Percentiles rank a stretch among this genome's conserved stretches.
Evolutionary conservation across 2,329 filamentous ascomycete species (phyloP).

Genomic region (Colletotrichum filicis): DNA sequence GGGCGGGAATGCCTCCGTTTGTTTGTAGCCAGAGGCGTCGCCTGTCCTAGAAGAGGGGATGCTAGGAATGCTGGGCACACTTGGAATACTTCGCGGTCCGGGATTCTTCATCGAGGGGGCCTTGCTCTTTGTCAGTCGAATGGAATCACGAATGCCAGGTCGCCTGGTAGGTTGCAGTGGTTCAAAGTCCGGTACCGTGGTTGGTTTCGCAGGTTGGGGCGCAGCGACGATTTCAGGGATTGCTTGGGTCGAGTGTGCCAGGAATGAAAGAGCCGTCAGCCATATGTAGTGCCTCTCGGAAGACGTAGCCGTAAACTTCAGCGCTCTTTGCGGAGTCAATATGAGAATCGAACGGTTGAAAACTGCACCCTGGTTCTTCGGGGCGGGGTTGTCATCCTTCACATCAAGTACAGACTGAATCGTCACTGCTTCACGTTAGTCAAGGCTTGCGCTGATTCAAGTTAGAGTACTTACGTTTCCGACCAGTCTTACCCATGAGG

Average conservation of each 20-base stretch:
- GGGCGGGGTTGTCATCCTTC: slow-evolving; percentile 89
- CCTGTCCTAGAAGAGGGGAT: slow-evolving; percentile 49
- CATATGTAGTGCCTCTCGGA: slow-evolving; percentile 93
- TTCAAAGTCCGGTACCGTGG: slow-evolving; percentile 63
- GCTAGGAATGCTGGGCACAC: slow-evolving; percentile 56
- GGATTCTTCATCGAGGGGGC: slow-evolving; percentile 50
- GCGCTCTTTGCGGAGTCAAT: slow-evolving; percentile 88
- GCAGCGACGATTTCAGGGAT: slow-evolving; percentile 77
- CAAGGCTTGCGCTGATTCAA: slow-evolving; percentile 20
- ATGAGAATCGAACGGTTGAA: slow-evolving; percentile 97
- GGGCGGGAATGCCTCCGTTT: slow-evolving; percentile 50
- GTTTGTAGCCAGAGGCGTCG: slow-evolving; percentile 49
- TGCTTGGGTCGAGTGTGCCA: slow-evolving; percentile 88
- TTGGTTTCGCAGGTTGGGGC: slow-evolving; percentile 59
- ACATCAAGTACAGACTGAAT: slow-evolving; percentile 98
- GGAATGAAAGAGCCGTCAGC: slow-evolving; percentile 93
- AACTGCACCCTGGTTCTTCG: slow-evolving; percentile 72
- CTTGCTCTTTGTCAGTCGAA: slow-evolving; percentile 85
- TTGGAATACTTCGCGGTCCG: slow-evolving; percentile 63
- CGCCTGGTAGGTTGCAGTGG: slow-evolving; percentile 60
- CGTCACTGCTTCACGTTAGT: slow-evolving; percentile 69
- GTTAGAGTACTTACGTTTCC: slow-evolving; percentile 79
- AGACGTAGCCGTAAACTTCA: slow-evolving; percentile 91
- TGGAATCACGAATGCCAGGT: slow-evolving; percentile 83
- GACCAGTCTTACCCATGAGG: slow-evolving; percentile 91